Conservation (phyloP, 2,329 filamentous ascomycete species). For the Calonectria pseudoturangicola region DNA sequence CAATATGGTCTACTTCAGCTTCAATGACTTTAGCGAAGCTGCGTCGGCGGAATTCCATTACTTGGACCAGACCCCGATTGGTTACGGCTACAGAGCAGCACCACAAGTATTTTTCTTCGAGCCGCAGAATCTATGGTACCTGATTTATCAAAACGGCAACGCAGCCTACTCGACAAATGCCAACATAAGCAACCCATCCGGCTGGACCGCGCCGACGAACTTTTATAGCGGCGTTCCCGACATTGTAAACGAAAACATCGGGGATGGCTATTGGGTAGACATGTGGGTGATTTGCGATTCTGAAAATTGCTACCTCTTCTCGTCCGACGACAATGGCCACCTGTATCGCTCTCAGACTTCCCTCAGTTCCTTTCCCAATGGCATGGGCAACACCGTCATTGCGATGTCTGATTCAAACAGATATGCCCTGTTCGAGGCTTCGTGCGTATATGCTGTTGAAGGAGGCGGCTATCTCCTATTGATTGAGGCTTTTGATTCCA, state of each 20-base stretch:
- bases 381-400: slow-evolving; percentile 24
- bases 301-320: slow-evolving; percentile 21
- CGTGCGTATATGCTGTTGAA: slow-evolving; percentile 21
- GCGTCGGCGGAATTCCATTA: slow-evolving; percentile 21
- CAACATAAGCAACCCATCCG: slow-evolving; percentile 19
- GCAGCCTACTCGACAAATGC: slow-evolving; percentile 32
- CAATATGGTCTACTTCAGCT: slow-evolving; percentile 28
- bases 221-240: slow-evolving; percentile 9
- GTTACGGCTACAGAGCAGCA: slow-evolving; percentile 24
- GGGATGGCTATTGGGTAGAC: slow-evolving; percentile 29
- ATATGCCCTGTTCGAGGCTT: slow-evolving; percentile 24
- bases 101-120: slow-evolving; percentile 32
- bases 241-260: slow-evolving; percentile 24
- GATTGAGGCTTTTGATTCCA: slow-evolving; percentile 24
- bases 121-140: slow-evolving; percentile 31
- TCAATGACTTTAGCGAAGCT: slow-evolving; percentile 21
- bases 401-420: slow-evolving; percentile 26
- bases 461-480: slow-evolving; percentile 27
- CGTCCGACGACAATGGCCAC: slow-evolving; percentile 32
- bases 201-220: slow-evolving; percentile 27
- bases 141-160: slow-evolving; percentile 33
- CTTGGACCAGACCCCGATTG: slow-evolving; percentile 24
- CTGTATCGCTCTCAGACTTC: slow-evolving; percentile 28
- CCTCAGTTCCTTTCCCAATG: slow-evolving; percentile 12
- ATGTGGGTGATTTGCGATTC: slow-evolving; percentile 34